A percentile compares a stretch with the other conserved stretches of the same genome.
Evolutionary conservation across 352 stramenopile genomes (phyloP).

Genomic region (Detonula confervacea): DNA sequence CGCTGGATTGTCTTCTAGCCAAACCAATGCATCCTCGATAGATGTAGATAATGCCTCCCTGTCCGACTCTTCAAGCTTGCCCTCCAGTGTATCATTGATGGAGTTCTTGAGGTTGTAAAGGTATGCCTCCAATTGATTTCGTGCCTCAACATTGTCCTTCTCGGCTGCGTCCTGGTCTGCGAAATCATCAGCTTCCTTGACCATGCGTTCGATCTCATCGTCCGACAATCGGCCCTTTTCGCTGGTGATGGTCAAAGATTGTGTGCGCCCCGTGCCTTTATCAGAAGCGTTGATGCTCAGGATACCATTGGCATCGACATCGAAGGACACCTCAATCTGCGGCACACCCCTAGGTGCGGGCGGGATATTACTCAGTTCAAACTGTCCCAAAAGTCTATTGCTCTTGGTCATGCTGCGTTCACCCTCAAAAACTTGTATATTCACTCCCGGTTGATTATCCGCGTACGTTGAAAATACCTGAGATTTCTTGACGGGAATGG

Average conservation of each 20-base stretch:
- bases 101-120: conserved; percentile 85
- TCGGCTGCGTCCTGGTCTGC: conserved; percentile 97
- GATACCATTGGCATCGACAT: conserved; percentile 99
- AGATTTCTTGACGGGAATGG: conserved; percentile 98
- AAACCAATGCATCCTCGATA: conserved; percentile 98
- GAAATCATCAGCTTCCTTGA: conserved; percentile 96
- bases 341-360: conserved; percentile 96
- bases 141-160: conserved; percentile 95
- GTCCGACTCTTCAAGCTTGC: conserved; percentile 93
- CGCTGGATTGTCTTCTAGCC: conserved; percentile 98
- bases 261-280: conserved; percentile 97
- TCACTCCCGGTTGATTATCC: conserved; percentile 96
- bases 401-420: conserved; percentile 99
- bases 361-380: conserved; percentile 97
- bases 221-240: conserved; percentile 98
- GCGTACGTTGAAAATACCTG: conserved; percentile 98
- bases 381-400: conserved; percentile 99
- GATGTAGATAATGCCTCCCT: conserved; percentile 89
- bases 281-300: conserved; percentile 97
- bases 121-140: conserved; percentile 97
- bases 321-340: conserved; percentile 98
- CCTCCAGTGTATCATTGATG: conserved; percentile 91
- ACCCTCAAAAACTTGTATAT: conserved; percentile 97
- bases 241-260: conserved; percentile 99
- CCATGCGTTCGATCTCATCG: conserved; percentile 99